phyloP scores from a whole-genome alignment of 768 basidiomycete genomes.

The Tylopilus rubrobrunneus region DNA sequence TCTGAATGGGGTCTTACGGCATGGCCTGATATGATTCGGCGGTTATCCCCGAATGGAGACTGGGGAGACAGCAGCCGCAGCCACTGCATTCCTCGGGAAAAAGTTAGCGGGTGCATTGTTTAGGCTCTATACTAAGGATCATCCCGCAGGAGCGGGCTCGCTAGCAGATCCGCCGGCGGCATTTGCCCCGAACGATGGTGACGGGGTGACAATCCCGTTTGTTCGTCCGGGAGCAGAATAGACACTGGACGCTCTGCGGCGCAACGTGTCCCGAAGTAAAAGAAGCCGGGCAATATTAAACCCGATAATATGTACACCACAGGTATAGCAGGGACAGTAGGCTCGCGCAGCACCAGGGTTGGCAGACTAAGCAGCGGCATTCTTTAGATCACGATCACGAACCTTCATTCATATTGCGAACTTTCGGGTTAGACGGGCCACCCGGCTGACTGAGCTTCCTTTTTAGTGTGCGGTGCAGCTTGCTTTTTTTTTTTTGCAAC shows the following conservation, averaged over 20 bases:
- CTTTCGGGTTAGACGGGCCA: not conserved
- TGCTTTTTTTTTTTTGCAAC: not conserved
- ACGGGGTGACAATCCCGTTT: not conserved
- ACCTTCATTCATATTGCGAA: not conserved
- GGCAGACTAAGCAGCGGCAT: not conserved
- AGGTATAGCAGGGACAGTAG: constrained; percentile 5
- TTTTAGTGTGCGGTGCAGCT: not conserved
- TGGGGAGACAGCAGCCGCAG: no score
- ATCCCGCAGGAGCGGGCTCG: not conserved
- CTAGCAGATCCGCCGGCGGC: not conserved
- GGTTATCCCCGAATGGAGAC: not conserved
- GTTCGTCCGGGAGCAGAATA: not conserved
- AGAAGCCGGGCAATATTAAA: not conserved
- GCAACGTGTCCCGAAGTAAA: not conserved
- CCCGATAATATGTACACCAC: constrained; percentile 1
- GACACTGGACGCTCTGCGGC: no score
- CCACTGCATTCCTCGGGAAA: not conserved
- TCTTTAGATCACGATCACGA: not conserved
- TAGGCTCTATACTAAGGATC: constrained; percentile 1
- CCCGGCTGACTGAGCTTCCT: not conserved
- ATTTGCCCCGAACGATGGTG: not conserved
- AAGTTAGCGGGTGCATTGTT: not conserved
- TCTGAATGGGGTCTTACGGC: not conserved
- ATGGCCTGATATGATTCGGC: not conserved
- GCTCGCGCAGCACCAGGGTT: not conserved